Evolutionary conservation across 306 rosid species (phyloP), one percentile per base, ranked within the genome.

Genomic region (Nissolia schottii): DNA sequence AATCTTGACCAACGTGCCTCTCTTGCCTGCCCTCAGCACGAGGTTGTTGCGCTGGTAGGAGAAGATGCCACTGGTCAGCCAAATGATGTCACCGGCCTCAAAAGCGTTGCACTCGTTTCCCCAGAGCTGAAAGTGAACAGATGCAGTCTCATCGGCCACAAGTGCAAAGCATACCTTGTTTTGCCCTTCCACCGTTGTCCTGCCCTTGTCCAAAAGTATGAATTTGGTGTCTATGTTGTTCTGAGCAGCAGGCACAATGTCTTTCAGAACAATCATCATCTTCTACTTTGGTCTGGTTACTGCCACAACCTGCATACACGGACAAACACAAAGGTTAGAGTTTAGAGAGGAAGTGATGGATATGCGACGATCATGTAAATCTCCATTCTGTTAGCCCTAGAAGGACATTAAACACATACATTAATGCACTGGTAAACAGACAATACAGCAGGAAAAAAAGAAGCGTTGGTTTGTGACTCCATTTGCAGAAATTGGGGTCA

Each of bases 61-160:
- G 81, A 88, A 92, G 22, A 92, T 85, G 49, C 94, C 87, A 6
- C 66, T 77, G 2, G 41, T 25, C 48, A 87, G 64, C 32, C 31
- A 29, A 54, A 90, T 49, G 13, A 90, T 90, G 71, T 85, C 81
- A 0, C 93, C 78, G 0, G 87, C 72, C 80, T 86, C 83, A 0
- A 90, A 79, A 2, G 77, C 83, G 2, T 85, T 79, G 2, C 95
- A 88, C 79, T 92, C 96, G 9, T 85, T 82, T n/a, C 88, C 93
- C 96, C 96, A 93, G 22, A 93, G 80, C 84, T 88, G 96, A 69
- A 88, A 80, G 81, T 90, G 98, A 69, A 88, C 89, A 0, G 93
- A 82, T 0, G 92, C 96, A 0, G 94, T 89, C 59, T 85, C 91
- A 12, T 92, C 92, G 0, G 87, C 95, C 62, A 79, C 96, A 0